Evolutionary conservation across 139 green algal species (phyloP).

Genomic region (Coelastrella sp.): DNA sequence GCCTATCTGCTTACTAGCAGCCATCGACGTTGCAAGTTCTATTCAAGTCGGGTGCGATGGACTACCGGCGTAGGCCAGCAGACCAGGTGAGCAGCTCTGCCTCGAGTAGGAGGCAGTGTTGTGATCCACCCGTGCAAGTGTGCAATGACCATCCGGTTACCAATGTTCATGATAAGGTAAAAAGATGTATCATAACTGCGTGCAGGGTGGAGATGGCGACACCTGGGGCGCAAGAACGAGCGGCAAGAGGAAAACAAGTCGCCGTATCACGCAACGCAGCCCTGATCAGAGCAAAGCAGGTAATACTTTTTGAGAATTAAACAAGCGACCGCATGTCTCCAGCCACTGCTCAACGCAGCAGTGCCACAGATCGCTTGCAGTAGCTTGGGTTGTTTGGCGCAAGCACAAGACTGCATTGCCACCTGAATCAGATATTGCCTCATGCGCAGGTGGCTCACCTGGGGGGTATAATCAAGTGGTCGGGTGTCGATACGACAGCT

Average conservation of each 20-base stretch:
- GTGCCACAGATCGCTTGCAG: not conserved
- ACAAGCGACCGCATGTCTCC: no score
- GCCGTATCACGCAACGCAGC: slow-evolving; percentile 31
- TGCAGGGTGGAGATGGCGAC: slow-evolving; percentile 1
- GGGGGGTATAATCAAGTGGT: slow-evolving; percentile 22
- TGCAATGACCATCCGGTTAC: no score
- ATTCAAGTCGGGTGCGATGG: not conserved
- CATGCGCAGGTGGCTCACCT: not conserved
- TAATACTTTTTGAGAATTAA: no score
- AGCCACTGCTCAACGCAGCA: not conserved
- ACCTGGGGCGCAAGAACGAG: not conserved
- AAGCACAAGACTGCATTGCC: no score
- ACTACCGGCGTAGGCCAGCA: not conserved
- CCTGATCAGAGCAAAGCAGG: slow-evolving; percentile 38
- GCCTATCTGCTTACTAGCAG: no score
- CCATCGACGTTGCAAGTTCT: not conserved
- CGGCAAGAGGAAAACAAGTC: slow-evolving; percentile 27
- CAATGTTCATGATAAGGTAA: no score
- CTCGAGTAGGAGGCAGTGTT: not conserved
- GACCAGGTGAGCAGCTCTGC: not conserved
- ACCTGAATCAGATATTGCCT: no score
- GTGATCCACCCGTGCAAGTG: not conserved
- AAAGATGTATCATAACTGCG: no score
- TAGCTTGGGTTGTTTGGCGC: not conserved
- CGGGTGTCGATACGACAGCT: slow-evolving; percentile 84